These are phyloP conservation scores for Psilocybe tampanensis DNA, from an alignment of 768 basidiomycete species.

Conservation along the genomic window DNA sequence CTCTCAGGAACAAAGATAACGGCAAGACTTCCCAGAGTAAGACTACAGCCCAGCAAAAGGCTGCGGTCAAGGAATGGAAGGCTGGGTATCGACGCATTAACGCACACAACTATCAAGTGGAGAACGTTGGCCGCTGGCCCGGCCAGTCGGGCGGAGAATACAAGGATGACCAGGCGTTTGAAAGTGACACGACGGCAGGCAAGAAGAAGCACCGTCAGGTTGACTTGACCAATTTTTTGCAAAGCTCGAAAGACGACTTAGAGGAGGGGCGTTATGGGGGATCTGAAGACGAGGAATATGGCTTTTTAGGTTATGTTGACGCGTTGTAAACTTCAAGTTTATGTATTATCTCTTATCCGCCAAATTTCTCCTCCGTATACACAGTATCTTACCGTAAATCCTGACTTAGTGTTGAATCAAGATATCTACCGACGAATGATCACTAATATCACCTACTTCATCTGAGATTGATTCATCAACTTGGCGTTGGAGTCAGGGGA, in stretches of 20 bases:
- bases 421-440: too few relatives aligned
- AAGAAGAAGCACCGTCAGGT: background rate
- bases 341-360: too few relatives aligned
- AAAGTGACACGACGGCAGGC: conserved; percentile 17
- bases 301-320: background rate
- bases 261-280: background rate
- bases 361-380: too few relatives aligned
- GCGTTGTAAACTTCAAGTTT: too few relatives aligned
- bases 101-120: conserved; percentile 13
- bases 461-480: too few relatives aligned
- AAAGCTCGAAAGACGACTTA: background rate
- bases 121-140: conserved; percentile 18
- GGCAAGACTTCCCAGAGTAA: background rate
- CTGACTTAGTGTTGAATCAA: too few relatives aligned
- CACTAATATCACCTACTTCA: too few relatives aligned
- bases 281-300: background rate
- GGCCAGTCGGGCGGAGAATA: conserved; percentile 19
- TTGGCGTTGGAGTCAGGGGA: background rate
- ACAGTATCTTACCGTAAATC: too few relatives aligned
- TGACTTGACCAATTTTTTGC: background rate
- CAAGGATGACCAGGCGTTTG: conserved; percentile 12
- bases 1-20: background rate
- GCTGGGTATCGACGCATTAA: conserved; percentile 18
- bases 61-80: conserved; percentile 23
- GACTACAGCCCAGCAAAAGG: background rate